Evolutionary conservation across 2,329 filamentous ascomycete species (phyloP).

Genomic region (Trichoderma arundinaceum): DNA sequence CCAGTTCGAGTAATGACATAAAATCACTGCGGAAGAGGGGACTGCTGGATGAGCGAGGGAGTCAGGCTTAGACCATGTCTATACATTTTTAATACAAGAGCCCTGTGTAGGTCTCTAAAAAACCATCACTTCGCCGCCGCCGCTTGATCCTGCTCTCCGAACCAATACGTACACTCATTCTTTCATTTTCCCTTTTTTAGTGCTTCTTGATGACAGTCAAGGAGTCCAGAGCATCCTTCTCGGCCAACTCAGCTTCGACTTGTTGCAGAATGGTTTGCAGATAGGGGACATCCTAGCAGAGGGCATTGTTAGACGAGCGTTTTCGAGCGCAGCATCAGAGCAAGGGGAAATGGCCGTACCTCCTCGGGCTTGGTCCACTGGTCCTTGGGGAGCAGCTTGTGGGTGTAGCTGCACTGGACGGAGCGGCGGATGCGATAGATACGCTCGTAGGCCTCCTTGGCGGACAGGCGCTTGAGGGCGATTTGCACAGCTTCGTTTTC

Average conservation of each 20-base stretch:
- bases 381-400: slow-evolving; percentile 67
- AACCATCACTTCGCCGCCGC: slow-evolving; percentile 18
- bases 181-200: slow-evolving; percentile 39
- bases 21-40: neutral
- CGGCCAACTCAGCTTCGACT: slow-evolving; percentile 56
- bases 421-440: slow-evolving; percentile 96
- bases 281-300: slow-evolving; percentile 58
- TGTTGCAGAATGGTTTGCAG: slow-evolving; percentile 59
- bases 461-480: slow-evolving; percentile 86
- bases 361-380: slow-evolving; percentile 65
- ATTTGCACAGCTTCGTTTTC: slow-evolving; percentile 86
- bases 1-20: slow-evolving; percentile 30
- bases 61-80: slow-evolving; percentile 42
- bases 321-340: neutral
- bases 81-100: slow-evolving; percentile 45
- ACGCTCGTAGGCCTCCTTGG: slow-evolving; percentile 94
- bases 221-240: slow-evolving; percentile 60
- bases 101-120: slow-evolving; percentile 26
- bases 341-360: slow-evolving; percentile 43
- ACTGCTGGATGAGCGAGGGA: slow-evolving; percentile 34
- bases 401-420: slow-evolving; percentile 73
- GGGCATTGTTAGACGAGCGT: slow-evolving; percentile 14
- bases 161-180: slow-evolving; percentile 18
- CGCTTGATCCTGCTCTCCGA: slow-evolving; percentile 20
- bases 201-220: slow-evolving; percentile 58